Percentiles rank a stretch among this genome's conserved stretches.
Evolutionary conservation across 176 grass and related monocot species (phyloP).

Genomic region (Rhipidocladum racemiflorum): DNA sequence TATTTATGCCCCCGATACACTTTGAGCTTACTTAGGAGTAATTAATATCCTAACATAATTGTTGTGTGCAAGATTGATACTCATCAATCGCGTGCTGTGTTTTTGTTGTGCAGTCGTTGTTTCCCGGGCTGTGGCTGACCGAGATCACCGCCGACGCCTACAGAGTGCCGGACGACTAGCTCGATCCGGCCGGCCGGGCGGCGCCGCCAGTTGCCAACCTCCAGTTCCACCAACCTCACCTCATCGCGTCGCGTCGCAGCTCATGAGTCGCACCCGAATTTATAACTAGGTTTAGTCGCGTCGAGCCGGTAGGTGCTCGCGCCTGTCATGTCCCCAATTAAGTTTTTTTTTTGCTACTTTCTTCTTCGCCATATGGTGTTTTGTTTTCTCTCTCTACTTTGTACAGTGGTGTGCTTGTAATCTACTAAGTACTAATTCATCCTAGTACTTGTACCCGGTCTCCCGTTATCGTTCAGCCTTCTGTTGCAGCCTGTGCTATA

Average conservation of each 20-base stretch:
- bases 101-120: slow-evolving; percentile 44
- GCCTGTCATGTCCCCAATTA: neutral
- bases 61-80: slow-evolving; percentile 40
- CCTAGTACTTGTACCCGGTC: neutral
- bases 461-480: neutral
- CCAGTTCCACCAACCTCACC: neutral
- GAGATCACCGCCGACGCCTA: slow-evolving; percentile 75
- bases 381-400: neutral
- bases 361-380: slow-evolving; percentile 2
- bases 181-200: neutral
- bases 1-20: slow-evolving; percentile 3
- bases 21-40: slow-evolving; percentile 17
- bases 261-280: neutral
- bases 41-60: slow-evolving; percentile 11
- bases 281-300: neutral
- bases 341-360: no score
- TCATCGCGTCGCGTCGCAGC: slow-evolving; percentile 9
- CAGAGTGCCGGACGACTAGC: slow-evolving; percentile 48
- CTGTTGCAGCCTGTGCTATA: neutral
- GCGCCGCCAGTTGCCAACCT: slow-evolving; percentile 11
- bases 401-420: slow-evolving; percentile 21
- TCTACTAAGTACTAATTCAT: neutral
- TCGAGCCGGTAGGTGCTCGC: neutral
- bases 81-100: neutral
- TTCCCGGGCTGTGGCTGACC: slow-evolving; percentile 66